Conservation (phyloP, 495 filamentous ascomycete genomes). For the Penicillium manginii region DNA sequence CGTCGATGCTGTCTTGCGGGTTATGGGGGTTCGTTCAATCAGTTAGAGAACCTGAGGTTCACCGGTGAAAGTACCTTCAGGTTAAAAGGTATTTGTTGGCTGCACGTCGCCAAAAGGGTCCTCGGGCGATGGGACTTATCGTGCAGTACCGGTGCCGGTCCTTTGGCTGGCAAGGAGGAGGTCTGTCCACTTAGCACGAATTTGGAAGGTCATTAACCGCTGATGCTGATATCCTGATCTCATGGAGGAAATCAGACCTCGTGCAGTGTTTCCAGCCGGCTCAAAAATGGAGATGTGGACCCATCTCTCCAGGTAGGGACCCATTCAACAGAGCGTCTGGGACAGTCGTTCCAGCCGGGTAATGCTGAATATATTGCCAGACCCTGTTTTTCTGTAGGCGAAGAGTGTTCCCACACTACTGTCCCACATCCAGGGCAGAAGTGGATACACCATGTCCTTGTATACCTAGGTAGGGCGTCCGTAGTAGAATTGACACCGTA, state of each 20-base stretch:
- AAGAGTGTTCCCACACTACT: conserved; percentile 42
- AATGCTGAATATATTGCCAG: conserved; percentile 52
- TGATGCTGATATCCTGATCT: background rate
- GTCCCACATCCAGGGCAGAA: conserved; percentile 35
- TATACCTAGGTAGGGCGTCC: conserved; percentile 33
- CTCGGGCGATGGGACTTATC: conserved; percentile 28
- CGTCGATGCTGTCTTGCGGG: conserved; percentile 32
- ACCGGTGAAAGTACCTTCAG: conserved; percentile 10
- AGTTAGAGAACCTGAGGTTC: conserved; percentile 26
- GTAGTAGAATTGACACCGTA: conserved; percentile 23
- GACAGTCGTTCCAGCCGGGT: conserved; percentile 26
- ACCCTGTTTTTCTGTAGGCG: conserved; percentile 52
- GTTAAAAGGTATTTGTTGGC: conserved; percentile 28
- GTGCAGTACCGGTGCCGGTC: background rate
- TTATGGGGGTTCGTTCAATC: conserved; percentile 28
- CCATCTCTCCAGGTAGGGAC: conserved; percentile 23
- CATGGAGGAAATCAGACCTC: conserved; percentile 13
- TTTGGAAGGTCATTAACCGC: too few species aligned
- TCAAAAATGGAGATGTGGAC: conserved; percentile 37
- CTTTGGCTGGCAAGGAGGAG: conserved; percentile 29
- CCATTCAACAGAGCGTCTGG: conserved; percentile 30
- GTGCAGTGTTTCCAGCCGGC: conserved; percentile 35
- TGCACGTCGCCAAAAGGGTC: conserved; percentile 37
- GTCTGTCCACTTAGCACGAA: conserved; percentile 8
- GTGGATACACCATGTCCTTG: conserved; percentile 21